These are phyloP conservation scores for Polysphondylium violaceum DNA, from an alignment of 78 protist genomes.

Conservation along the genomic window DNA sequence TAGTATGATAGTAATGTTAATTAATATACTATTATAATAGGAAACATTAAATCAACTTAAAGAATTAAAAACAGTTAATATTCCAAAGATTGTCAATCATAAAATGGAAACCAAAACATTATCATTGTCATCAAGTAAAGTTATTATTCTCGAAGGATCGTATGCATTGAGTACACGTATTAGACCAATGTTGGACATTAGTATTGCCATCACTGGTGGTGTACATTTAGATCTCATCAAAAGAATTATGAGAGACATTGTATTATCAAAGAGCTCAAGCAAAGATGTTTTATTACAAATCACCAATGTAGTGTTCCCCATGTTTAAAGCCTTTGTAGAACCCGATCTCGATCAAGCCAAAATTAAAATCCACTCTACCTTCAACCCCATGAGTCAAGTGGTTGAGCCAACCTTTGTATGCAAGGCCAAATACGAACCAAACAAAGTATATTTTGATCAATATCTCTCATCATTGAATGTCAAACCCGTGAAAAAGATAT, in stretches of 20 bases:
- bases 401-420: conserved; percentile 74
- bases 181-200: conserved; percentile 59
- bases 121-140: conserved; percentile 26
- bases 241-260: conserved; percentile 82
- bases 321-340: conserved; percentile 87
- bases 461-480: conserved; percentile 68
- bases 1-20: background rate
- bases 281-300: conserved; percentile 83
- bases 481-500: conserved; percentile 56
- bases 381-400: conserved; percentile 83
- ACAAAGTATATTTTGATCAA: conserved; percentile 54
- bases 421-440: conserved; percentile 65
- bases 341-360: conserved; percentile 80
- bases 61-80: conserved; percentile 37
- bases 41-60: conserved; percentile 56
- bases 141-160: conserved; percentile 76
- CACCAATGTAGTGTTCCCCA: conserved; percentile 85
- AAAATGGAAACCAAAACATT: conserved; percentile 45
- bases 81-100: conserved; percentile 66
- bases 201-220: conserved; percentile 85
- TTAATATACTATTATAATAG: background rate
- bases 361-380: conserved; percentile 58
- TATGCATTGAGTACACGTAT: conserved; percentile 72
- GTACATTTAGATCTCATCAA: conserved; percentile 85
- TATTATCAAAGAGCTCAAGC: conserved; percentile 39